These are phyloP conservation scores for Astragalus glycyphyllos DNA, from an alignment of 306 rosid species.

Conservation along the genomic window DNA sequence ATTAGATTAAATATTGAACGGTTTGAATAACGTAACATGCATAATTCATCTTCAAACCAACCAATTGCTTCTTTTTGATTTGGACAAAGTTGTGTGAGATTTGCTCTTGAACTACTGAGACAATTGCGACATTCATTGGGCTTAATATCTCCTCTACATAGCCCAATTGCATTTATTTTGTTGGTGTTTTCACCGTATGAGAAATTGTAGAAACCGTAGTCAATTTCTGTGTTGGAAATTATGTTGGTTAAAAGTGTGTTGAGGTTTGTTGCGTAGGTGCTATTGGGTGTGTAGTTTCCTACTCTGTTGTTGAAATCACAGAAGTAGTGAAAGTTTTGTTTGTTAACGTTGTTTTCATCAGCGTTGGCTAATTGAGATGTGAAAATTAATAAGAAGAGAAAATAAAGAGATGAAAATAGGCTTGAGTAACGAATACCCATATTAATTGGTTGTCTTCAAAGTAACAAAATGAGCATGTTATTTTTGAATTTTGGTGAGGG, in stretches of 20 bases:
- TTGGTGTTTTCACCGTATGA: background rate
- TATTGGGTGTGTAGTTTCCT: background rate
- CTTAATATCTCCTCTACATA: conserved; percentile 3
- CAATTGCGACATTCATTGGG: background rate
- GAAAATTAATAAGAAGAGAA: background rate
- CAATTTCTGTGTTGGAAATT: conserved; percentile 10
- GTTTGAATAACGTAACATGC: background rate
- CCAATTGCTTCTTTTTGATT: conserved; percentile 22
- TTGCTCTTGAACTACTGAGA: background rate
- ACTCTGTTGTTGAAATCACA: background rate
- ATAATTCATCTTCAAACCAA: background rate
- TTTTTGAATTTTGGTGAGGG: background rate
- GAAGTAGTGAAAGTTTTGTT: conserved; percentile 1
- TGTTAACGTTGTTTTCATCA: background rate
- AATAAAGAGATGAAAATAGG: background rate
- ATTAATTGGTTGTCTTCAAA: background rate
- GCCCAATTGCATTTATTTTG: background rate
- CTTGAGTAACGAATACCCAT: background rate
- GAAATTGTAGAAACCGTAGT: conserved; percentile 10
- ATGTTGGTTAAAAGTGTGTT: background rate
- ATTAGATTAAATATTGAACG: background rate
- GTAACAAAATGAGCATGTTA: no score
- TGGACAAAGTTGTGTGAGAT: background rate
- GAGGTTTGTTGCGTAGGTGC: conserved; percentile 2
- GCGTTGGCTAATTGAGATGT: background rate